Evolutionary conservation across 805 yeast species (phyloP).

Genomic region (Lachancea nothofagi): DNA sequence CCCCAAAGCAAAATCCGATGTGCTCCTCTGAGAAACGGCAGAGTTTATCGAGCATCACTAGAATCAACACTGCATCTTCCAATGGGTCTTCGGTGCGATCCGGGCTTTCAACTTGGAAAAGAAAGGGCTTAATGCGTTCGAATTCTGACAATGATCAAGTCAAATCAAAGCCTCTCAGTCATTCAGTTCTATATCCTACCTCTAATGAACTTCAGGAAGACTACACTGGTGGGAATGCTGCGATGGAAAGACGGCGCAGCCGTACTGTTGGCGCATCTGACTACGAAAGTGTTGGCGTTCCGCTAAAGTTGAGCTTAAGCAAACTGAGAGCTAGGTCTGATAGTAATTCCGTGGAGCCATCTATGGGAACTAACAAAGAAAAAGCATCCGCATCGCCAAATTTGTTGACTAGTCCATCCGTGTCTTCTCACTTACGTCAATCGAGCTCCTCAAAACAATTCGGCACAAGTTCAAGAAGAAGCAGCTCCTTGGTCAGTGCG

Average conservation of each 20-base stretch:
- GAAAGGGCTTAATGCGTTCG: conserved; percentile 4
- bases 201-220: conserved; percentile 1
- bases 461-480: conserved; percentile 27
- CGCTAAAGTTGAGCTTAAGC: neutral
- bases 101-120: neutral
- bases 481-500: conserved; percentile 36
- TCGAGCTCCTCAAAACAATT: conserved; percentile 4
- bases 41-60: conserved; percentile 8
- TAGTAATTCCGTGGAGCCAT: neutral
- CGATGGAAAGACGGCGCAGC: conserved; percentile 26
- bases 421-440: conserved; percentile 2
- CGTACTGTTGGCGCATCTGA: conserved; percentile 30
- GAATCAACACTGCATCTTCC: conserved; percentile 11
- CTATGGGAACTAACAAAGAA: neutral
- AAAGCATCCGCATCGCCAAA: conserved; percentile 5
- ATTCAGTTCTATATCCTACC: neutral
- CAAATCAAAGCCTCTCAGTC: neutral
- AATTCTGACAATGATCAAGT: conserved; percentile 3
- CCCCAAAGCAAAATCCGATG: neutral
- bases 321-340: conserved; percentile 9
- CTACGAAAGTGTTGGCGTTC: conserved; percentile 6
- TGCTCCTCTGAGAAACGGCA: conserved; percentile 5
- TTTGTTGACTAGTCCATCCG: neutral
- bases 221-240: conserved; percentile 1
- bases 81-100: conserved; percentile 10